Conservation (phyloP, 2,329 filamentous ascomycete species). For the Bipolaris zeicola region DNA sequence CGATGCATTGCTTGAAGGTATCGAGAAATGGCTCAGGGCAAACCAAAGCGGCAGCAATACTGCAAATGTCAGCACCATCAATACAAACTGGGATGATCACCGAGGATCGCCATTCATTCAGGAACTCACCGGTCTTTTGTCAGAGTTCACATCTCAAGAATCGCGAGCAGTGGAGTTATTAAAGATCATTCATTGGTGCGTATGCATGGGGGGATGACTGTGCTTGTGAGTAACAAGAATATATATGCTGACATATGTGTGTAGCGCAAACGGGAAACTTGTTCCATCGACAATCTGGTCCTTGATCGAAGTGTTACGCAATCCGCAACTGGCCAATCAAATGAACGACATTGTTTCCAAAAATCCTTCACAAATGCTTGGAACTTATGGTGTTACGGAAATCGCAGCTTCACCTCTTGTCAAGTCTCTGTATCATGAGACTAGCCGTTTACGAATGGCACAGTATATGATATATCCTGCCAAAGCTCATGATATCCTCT, state of each 20-base stretch:
- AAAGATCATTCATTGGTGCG: conserved; percentile 35
- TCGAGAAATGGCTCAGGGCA: conserved; percentile 31
- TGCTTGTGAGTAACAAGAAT: neutral
- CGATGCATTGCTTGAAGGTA: conserved; percentile 25
- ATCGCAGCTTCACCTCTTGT: conserved; percentile 27
- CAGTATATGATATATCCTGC: conserved; percentile 17
- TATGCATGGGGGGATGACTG: neutral
- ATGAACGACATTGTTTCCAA: conserved; percentile 19
- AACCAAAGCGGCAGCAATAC: conserved; percentile 25
- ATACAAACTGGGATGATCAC: conserved; percentile 25
- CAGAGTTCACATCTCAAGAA: conserved; percentile 9
- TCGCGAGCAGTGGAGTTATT: conserved; percentile 27
- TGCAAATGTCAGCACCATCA: conserved; percentile 15
- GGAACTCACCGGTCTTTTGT: conserved; percentile 20
- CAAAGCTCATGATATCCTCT: conserved; percentile 14
- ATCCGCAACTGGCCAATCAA: conserved; percentile 23
- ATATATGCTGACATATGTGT: conserved; percentile 8
- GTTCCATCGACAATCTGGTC: conserved; percentile 34
- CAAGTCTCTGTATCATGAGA: conserved; percentile 34
- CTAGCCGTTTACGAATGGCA: conserved; percentile 29
- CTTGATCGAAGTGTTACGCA: conserved; percentile 30
- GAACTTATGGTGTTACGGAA: conserved; percentile 22
- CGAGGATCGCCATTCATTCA: conserved; percentile 33
- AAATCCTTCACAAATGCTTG: conserved; percentile 12
- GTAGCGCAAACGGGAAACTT: conserved; percentile 24